Evolutionary conservation across 1,139 yeast species (phyloP).

Genomic region (Ogataea hybrid): DNA sequence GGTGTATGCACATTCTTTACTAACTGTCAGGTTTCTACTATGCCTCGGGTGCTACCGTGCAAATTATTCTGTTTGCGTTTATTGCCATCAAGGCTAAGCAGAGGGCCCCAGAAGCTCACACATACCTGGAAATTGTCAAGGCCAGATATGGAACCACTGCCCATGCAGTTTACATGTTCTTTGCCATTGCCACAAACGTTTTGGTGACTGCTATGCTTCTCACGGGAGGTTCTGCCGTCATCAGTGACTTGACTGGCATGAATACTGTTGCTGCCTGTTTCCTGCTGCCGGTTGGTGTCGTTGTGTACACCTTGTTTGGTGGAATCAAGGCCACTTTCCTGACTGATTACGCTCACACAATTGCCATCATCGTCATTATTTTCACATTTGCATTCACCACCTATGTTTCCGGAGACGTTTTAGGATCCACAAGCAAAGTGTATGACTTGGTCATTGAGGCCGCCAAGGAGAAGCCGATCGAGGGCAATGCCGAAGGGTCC

Average conservation of each 20-base stretch:
- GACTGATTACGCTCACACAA: slow-evolving; percentile 80
- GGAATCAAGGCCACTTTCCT: slow-evolving; percentile 89
- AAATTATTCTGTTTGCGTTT: slow-evolving; percentile 68
- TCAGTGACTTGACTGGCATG: slow-evolving; percentile 79
- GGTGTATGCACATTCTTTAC: neutral
- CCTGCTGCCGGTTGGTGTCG: slow-evolving; percentile 78
- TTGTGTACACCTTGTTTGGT: slow-evolving; percentile 79
- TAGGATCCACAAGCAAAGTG: slow-evolving; percentile 81
- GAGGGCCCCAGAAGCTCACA: slow-evolving; percentile 74
- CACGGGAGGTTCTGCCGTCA: slow-evolving; percentile 83
- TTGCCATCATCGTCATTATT: slow-evolving; percentile 58
- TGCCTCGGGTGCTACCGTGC: slow-evolving; percentile 77
- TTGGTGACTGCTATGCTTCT: slow-evolving; percentile 85
- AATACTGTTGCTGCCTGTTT: slow-evolving; percentile 77
- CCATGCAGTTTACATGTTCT: slow-evolving; percentile 68
- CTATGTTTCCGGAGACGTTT: slow-evolving; percentile 53
- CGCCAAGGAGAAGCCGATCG: slow-evolving; percentile 57
- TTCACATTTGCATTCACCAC: slow-evolving; percentile 62
- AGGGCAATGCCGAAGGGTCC: slow-evolving; percentile 74
- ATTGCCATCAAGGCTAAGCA: slow-evolving; percentile 73
- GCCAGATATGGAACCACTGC: slow-evolving; percentile 69
- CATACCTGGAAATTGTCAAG: slow-evolving; percentile 67
- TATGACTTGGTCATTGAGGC: slow-evolving; percentile 66
- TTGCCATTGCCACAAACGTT: slow-evolving; percentile 83
- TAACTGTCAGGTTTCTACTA: slow-evolving; percentile 40